Evolutionary conservation across 805 yeast species (phyloP).

Genomic region (Teunomyces funiuensis): DNA sequence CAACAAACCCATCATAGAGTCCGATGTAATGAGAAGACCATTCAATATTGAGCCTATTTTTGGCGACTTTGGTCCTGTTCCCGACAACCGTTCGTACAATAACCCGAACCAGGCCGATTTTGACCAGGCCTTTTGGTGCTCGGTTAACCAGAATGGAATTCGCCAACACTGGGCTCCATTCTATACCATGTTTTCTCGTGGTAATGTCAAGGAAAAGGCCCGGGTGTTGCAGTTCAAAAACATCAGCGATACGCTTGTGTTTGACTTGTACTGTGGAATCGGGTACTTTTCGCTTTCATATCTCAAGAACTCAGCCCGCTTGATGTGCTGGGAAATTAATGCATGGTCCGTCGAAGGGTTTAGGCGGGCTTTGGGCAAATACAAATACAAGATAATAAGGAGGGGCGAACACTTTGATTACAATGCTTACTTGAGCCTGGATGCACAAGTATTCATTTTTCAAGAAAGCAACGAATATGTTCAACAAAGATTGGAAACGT

Average conservation of each 20-base stretch:
- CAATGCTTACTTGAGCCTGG: constrained; percentile 17
- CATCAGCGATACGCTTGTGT: constrained; percentile 43
- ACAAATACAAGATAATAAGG: constrained; percentile 33
- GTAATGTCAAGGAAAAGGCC: constrained; percentile 79
- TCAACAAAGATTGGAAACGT: constrained; percentile 33
- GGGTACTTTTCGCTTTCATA: constrained; percentile 82
- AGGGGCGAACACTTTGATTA: constrained; percentile 28
- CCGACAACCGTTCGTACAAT: constrained; percentile 18
- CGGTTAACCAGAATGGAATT: constrained; percentile 68
- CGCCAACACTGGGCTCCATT: constrained; percentile 81
- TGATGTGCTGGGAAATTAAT: constrained; percentile 81
- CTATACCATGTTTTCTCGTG: constrained; percentile 85
- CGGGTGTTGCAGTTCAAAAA: constrained; percentile 50
- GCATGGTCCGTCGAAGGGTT: constrained; percentile 83
- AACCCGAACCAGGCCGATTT: constrained; percentile 38
- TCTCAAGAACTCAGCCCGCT: constrained; percentile 50
- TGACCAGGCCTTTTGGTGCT: constrained; percentile 66
- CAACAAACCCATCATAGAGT: constrained; percentile 62
- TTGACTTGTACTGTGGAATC: constrained; percentile 81
- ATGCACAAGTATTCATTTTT: constrained; percentile 48
- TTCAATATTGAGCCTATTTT: constrained; percentile 54
- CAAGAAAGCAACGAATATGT: constrained; percentile 63
- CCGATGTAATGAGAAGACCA: constrained; percentile 65
- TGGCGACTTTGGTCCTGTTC: constrained; percentile 64
- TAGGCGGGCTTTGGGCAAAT: constrained; percentile 54